Evolutionary conservation across 2,329 filamentous ascomycete genomes (phyloP), one percentile per base, ranked within the genome.

Genomic region (Aspergillus cejpii): DNA sequence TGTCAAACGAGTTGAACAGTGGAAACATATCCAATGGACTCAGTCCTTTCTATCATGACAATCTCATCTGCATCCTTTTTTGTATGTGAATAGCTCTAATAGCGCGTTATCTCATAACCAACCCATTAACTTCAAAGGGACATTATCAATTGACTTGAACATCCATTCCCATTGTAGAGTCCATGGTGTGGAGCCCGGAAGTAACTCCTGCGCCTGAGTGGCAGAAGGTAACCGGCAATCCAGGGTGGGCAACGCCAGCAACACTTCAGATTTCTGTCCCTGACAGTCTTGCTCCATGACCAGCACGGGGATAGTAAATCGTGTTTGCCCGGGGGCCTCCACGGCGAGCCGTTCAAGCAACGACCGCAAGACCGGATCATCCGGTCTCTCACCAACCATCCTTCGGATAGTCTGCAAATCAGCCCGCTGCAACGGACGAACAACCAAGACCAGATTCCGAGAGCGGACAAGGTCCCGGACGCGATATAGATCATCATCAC

Each of bases 231-330:
- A 26, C 26, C 43, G 48, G 31, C 53, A 42, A 26, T 52, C 49
- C 39, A 64, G 29, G 14, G 64, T 65, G 3, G 63, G 63, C 37
- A 64, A 47, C 12, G 55, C 55, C 31, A 65, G 14, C 14, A 57
- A 52, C 23, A 54, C 33, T 24, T 52, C 47, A 27, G 20, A 15
- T 6, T 41, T 40, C 26, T 45, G 17, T 11, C 33, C 43, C 17
- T 33, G 10, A 24, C n/a, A 28, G 23, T 33, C 12, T 3, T 38
- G 41, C 27, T 47, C 47, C n/a, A 54, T 21, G 10, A 51, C 49
- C 21, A 69, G 37, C 7, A 67, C 55, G 14, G 73, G 73, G 23
- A 76, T 37, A 0, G 71, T 74, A 49, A 64, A 70, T 3, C 71
- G 64, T 3, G 64, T 44, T 14, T 60, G 56, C 0, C 63, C 68